phyloP scores from a whole-genome alignment of 345 rosid species.

The Euclidium syriacum region DNA sequence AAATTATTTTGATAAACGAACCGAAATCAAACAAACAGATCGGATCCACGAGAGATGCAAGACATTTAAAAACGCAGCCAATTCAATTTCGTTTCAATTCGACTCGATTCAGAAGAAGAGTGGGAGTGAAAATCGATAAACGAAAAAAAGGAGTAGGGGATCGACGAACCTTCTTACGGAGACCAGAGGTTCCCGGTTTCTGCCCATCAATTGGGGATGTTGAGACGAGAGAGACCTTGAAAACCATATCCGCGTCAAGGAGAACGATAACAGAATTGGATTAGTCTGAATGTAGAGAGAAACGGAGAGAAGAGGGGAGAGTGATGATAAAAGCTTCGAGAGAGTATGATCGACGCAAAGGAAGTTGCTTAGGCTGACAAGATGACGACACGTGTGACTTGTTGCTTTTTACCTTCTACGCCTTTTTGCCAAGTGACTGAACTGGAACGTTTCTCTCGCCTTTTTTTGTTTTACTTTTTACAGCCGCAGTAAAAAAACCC shows the following conservation, averaged over 20 bases:
- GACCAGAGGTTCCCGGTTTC: conserved; percentile 99
- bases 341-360: conserved; percentile 14
- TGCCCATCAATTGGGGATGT: conserved; percentile 83
- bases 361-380: conserved; percentile 13
- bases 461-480: background rate
- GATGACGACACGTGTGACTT: conserved; percentile 26
- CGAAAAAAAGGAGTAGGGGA: background rate
- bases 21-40: background rate
- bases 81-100: background rate
- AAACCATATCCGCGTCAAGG: conserved; percentile 40
- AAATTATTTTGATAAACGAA: too few species aligned
- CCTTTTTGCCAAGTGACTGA: conserved; percentile 5
- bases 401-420: background rate
- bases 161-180: conserved; percentile 87
- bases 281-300: background rate
- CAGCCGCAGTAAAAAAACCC: background rate
- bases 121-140: background rate
- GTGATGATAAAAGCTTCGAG: background rate
- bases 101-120: background rate
- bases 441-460: conserved; percentile 23
- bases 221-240: conserved; percentile 54
- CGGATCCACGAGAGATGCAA: background rate
- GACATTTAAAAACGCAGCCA: background rate
- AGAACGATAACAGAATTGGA: background rate
- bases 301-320: conserved; percentile 11